Evolutionary conservation across 2,329 filamentous ascomycete species (phyloP).

Genomic region (Diaporthe citri): DNA sequence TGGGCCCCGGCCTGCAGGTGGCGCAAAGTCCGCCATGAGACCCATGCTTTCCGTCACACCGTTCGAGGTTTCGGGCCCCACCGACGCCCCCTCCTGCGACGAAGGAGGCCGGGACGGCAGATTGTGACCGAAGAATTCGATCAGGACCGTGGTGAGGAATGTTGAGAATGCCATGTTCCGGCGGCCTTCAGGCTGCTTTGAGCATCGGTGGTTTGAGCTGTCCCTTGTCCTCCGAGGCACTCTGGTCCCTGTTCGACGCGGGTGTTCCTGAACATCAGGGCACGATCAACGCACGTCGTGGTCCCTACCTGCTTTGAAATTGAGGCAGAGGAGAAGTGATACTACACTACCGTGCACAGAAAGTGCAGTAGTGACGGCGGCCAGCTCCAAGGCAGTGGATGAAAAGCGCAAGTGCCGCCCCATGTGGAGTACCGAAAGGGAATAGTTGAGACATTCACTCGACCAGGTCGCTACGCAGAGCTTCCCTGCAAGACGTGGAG

Average conservation of each 20-base stretch:
- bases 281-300: background rate
- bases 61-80: slow-evolving; percentile 14
- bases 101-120: background rate
- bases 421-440: background rate
- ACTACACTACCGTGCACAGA: background rate
- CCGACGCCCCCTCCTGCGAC: slow-evolving; percentile 11
- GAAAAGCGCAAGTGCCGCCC: slow-evolving; percentile 8
- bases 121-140: slow-evolving; percentile 36
- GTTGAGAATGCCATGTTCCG: slow-evolving; percentile 29
- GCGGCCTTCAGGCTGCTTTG: background rate
- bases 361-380: slow-evolving; percentile 2
- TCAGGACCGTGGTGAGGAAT: slow-evolving; percentile 32
- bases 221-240: slow-evolving; percentile 6
- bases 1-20: slow-evolving; percentile 20
- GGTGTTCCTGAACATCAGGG: slow-evolving; percentile 19
- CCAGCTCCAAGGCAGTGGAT: background rate
- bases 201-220: background rate
- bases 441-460: background rate
- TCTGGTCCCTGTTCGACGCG: slow-evolving; percentile 20
- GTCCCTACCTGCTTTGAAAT: background rate
- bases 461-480: background rate
- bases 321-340: background rate
- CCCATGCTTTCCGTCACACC: slow-evolving; percentile 29
- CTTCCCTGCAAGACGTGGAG: slow-evolving; percentile 26
- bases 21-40: slow-evolving; percentile 22